These are phyloP conservation scores for Kwoniella sp. DNA, from an alignment of 768 basidiomycete genomes.

Conservation along the genomic window DNA sequence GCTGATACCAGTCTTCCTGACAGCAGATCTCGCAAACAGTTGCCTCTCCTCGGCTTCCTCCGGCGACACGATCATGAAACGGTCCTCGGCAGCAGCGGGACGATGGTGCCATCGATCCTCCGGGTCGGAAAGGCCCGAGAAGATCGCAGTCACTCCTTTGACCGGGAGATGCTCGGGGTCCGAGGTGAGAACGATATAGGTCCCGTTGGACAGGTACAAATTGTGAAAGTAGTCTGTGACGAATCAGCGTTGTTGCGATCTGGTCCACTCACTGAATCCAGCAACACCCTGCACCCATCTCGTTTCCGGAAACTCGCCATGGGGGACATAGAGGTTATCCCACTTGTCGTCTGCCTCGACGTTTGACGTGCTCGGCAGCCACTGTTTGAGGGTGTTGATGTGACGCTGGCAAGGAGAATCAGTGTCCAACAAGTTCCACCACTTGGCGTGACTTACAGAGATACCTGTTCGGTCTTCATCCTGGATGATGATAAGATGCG, in stretches of 20 bases:
- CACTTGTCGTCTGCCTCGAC: slow-evolving; percentile 7
- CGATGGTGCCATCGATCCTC: slow-evolving; percentile 12
- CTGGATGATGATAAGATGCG: neutral
- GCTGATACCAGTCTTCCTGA: slow-evolving; percentile 20
- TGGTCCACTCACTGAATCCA: slow-evolving; percentile 28
- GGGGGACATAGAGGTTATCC: slow-evolving; percentile 16
- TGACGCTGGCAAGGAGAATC: neutral
- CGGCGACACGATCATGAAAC: slow-evolving; percentile 23
- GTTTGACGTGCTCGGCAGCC: neutral
- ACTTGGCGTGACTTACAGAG: neutral
- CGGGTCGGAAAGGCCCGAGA: slow-evolving; percentile 10
- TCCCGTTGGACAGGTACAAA: slow-evolving; percentile 28
- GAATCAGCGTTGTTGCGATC: no score
- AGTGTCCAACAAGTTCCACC: neutral
- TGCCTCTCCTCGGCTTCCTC: slow-evolving; percentile 19
- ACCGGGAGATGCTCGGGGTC: slow-evolving; percentile 7
- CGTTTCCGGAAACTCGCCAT: slow-evolving; percentile 18
- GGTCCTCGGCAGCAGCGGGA: slow-evolving; percentile 14
- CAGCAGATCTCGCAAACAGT: slow-evolving; percentile 18
- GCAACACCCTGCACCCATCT: slow-evolving; percentile 20
- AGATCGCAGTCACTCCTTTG: slow-evolving; percentile 11
- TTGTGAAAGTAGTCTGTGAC: slow-evolving; percentile 25
- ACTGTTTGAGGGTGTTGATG: slow-evolving; percentile 1
- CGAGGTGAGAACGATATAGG: slow-evolving; percentile 25
- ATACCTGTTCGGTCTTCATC: neutral